Base-by-base conservation (phyloP, 2,329 filamentous ascomycete genomes). In the Periconia macrospinosa region DNA sequence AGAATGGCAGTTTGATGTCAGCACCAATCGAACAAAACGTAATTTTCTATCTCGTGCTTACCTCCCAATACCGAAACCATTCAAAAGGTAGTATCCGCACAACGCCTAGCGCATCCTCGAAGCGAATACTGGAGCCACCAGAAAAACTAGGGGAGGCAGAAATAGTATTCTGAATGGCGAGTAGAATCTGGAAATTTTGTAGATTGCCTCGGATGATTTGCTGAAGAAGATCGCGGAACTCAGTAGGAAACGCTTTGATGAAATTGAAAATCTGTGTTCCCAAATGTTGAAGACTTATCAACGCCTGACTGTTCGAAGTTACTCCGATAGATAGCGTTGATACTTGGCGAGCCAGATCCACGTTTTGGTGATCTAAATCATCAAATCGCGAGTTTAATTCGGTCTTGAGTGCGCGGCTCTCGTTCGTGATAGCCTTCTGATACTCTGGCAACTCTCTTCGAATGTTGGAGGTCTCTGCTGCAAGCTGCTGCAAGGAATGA, bases 41-140 rank as follows among this genome's bases (percentile, higher is more conserved):
- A 14, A 19, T 19, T 13, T 40, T 41, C 8, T 8, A 13, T 15
- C 17, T 35, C 40, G 3, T 5, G 19, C 46, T 23, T 45, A 53
- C 51, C 41, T 54, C 52, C 19, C 23, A 30, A 41, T 50, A 27
- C 10, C 42, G 41, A 35, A 54, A 50, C 30, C 33, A 50, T 19
- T 54, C 52, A 42, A 41, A 54, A 33, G 52, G 52, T 42, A 54
- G 27, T 5, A 19, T 19, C 30, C 37, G 14, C 23, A 27, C n/a
- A 11, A 23, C 30, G 15, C 46, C 46, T 20, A 41, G 33, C 3
- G 33, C 46, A 18, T 48, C 46, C n/a, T 48, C 46, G 14, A 41
- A 41, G 14, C 35, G 46, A 30, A 54, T 49, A 30, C 41, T 54
- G 17, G 30, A 41, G 14, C 18, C 10, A 9, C 41, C 19, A 13